phyloP scores from a whole-genome alignment of 148 eudicot species.

The Heliamphora exappendiculata region DNA sequence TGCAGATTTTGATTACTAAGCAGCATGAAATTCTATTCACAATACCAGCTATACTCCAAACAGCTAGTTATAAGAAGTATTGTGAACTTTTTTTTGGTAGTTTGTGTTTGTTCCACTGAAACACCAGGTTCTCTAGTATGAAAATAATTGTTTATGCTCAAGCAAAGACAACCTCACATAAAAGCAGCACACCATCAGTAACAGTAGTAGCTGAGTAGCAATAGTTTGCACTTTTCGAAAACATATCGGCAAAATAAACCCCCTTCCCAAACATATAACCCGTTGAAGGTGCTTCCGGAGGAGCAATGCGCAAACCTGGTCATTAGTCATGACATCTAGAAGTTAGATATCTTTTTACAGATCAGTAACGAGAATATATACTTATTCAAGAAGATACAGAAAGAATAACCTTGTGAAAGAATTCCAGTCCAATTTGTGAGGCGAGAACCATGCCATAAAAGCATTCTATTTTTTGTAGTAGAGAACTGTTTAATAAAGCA shows the following conservation, averaged over 20 bases:
- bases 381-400: background rate
- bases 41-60: background rate
- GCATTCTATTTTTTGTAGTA: constrained; percentile 71
- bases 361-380: background rate
- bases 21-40: background rate
- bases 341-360: constrained; percentile 1
- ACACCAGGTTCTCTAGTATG: background rate
- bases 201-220: constrained; percentile 53
- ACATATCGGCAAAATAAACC: constrained; percentile 99
- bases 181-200: constrained; percentile 72
- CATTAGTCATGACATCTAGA: constrained; percentile 9
- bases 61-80: background rate
- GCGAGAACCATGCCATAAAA: constrained; percentile 98
- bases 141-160: background rate
- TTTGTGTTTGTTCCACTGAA: background rate
- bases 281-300: constrained; percentile 93
- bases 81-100: background rate
- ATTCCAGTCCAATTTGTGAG: constrained; percentile 96
- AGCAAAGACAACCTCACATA: constrained; percentile 65
- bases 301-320: constrained; percentile 92
- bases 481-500: constrained; percentile 46
- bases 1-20: background rate
- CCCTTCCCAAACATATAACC: constrained; percentile 99
- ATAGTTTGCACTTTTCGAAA: constrained; percentile 96
- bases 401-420: constrained; percentile 71